Evolutionary conservation across 1,284 basidiomycete genomes (phyloP).

Genomic region (Anthracocystis walkeri): DNA sequence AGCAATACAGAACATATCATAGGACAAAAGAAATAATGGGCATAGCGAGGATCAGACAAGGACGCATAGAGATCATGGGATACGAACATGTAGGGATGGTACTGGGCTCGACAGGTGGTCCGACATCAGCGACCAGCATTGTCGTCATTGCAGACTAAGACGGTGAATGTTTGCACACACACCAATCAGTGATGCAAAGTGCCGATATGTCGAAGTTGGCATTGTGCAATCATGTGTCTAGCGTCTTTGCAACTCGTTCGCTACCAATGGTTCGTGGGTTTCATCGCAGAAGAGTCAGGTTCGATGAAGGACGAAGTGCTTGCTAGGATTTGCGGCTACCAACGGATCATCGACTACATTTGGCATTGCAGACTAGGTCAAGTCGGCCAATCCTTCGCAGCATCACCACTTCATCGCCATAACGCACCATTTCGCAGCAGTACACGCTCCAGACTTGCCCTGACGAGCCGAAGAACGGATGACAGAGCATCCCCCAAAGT

Average conservation of each 20-base stretch:
- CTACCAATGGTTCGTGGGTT: too few relatives aligned
- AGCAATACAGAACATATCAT: constrained; percentile 1
- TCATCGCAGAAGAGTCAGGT: neutral
- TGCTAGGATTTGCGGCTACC: neutral
- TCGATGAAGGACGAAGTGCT: neutral
- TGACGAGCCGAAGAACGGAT: neutral
- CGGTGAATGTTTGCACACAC: neutral
- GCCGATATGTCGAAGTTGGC: too few relatives aligned
- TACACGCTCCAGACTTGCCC: neutral
- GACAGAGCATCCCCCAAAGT: neutral
- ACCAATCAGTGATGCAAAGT: neutral
- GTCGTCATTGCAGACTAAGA: neutral
- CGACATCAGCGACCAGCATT: too few relatives aligned
- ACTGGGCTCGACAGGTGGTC: neutral
- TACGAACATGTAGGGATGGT: neutral
- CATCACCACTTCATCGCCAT: neutral
- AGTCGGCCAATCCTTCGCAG: neutral
- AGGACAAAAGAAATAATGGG: neutral
- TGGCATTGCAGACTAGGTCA: neutral
- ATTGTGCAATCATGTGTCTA: neutral
- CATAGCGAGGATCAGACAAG: neutral
- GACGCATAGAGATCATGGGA: neutral
- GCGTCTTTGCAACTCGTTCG: neutral
- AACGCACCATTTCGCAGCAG: neutral
- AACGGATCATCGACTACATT: neutral